These are phyloP conservation scores for Myochromella boudieri DNA, from an alignment of 768 basidiomycete species.

Conservation along the genomic window DNA sequence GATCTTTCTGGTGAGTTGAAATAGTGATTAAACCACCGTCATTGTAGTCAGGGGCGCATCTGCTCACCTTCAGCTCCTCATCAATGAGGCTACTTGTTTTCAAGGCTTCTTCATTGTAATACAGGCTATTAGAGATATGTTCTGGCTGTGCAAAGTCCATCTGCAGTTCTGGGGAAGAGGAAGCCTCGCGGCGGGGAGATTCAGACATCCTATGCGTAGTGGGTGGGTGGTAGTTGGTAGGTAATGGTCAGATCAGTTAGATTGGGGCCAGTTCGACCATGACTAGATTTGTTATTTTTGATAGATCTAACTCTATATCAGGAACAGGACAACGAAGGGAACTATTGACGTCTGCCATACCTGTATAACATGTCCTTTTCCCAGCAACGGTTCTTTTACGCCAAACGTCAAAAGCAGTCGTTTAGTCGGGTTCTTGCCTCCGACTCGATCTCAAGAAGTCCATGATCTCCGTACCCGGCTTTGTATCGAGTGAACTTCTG, in stretches of 20 bases:
- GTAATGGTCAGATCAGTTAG: background rate
- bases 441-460: too few species aligned
- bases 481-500: too few species aligned
- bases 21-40: background rate
- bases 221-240: slow-evolving; percentile 6
- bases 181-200: slow-evolving; percentile 1
- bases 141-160: slow-evolving; percentile 15
- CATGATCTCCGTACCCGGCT: too few species aligned
- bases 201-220: slow-evolving; percentile 10
- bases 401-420: too few species aligned
- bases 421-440: too few species aligned
- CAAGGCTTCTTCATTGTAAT: slow-evolving; percentile 42
- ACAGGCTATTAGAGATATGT: slow-evolving; percentile 8
- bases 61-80: slow-evolving; percentile 51
- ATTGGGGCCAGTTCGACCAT: slow-evolving; percentile 11
- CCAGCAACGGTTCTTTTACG: too few species aligned
- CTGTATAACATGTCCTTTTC: background rate
- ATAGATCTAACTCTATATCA: slow-evolving; percentile 5
- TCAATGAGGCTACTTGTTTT: slow-evolving; percentile 53
- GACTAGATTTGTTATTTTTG: slow-evolving; percentile 16
- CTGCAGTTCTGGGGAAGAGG: slow-evolving; percentile 8
- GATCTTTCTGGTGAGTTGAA: slow-evolving; percentile 44
- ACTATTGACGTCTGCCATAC: background rate
- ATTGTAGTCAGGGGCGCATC: background rate
- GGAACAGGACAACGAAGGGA: background rate